These are phyloP conservation scores for Neofusicoccum laricinum DNA, from an alignment of 2,329 filamentous ascomycete species.

Conservation along the genomic window DNA sequence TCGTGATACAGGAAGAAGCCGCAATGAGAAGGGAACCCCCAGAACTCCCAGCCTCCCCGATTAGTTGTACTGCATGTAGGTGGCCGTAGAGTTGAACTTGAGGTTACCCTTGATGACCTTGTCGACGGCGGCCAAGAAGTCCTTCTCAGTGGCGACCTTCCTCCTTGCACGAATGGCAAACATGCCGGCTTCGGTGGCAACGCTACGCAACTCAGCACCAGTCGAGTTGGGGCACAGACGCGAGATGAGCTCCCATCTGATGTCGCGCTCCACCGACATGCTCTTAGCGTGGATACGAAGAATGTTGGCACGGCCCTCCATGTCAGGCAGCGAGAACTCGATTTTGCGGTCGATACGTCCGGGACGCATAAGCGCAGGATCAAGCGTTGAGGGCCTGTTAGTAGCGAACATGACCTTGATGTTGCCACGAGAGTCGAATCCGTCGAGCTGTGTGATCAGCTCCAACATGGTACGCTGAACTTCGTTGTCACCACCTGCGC, in stretches of 20 bases:
- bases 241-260: conserved; percentile 97
- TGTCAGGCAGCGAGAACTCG: conserved; percentile 94
- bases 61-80: conserved; percentile 99
- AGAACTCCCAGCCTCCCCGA: conserved; percentile 10
- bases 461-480: conserved; percentile 98
- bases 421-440: conserved; percentile 93
- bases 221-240: conserved; percentile 96
- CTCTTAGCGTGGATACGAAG: conserved; percentile 98
- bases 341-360: conserved; percentile 99
- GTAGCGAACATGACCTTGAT: conserved; percentile 99
- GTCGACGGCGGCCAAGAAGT: conserved; percentile 95
- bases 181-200: conserved; percentile 98
- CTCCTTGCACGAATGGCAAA: conserved; percentile 91
- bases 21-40: not conserved
- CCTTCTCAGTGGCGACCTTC: conserved; percentile 98
- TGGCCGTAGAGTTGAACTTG: conserved; percentile 98
- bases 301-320: conserved; percentile 96
- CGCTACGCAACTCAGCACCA: conserved; percentile 90
- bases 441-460: conserved; percentile 93
- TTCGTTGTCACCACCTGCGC: conserved; percentile 94
- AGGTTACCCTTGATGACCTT: conserved; percentile 99
- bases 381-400: conserved; percentile 90
- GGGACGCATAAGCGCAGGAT: conserved; percentile 95
- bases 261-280: conserved; percentile 98
- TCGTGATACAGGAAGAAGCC: not conserved